Evolutionary conservation across 208 protist species (phyloP), one percentile per base, ranked within the genome.

Genomic region (Histomonas meleagridis): DNA sequence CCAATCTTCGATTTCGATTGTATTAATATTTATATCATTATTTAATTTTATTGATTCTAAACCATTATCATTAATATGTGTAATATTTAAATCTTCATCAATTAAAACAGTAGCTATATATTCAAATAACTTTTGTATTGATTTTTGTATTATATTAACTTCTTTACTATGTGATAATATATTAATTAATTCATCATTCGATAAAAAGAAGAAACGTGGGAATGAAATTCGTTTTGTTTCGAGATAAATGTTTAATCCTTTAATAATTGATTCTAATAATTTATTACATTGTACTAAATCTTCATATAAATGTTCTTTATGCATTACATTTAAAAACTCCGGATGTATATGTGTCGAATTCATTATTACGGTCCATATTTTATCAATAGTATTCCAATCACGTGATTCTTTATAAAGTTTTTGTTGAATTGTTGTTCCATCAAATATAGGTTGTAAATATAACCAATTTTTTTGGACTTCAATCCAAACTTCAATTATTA

Each of bases 371-470:
- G 92, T 92, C 69, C 92, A 95, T 23, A 81, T 92, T 55, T 93
- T 94, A 92, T 95, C 93, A 72, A 95, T 76, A 38, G 92, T 79
- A 43, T 48, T 40, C 90, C 95, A 96, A 18, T 93, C 70, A 40
- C 95, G 94, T 93, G 96, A 97, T 93, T 98, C 98, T 38, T 95
- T 95, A 2, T 97, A 97, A 70, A 99, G 94, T 92, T 97, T 97
- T 76, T 96, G 94, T 91, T 98, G 97, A 91, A 99, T 99, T 92
- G 98, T 97, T 65, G 97, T 96, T 23, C 96, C 97, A 14, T 95
- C 96, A 93, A 99, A 98, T 93, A 99, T 98, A 93, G 97, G 98
- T 93, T 98, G 97, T n/a, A 99, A 94, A 94, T 98, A 98, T 95
- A 98, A 97, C 97, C 97, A 99, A 76, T 95, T 96, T 51, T 96